These are phyloP conservation scores for Zelopaecilomyces penicillatus DNA, from an alignment of 2,329 filamentous ascomycete species.

Conservation along the genomic window DNA sequence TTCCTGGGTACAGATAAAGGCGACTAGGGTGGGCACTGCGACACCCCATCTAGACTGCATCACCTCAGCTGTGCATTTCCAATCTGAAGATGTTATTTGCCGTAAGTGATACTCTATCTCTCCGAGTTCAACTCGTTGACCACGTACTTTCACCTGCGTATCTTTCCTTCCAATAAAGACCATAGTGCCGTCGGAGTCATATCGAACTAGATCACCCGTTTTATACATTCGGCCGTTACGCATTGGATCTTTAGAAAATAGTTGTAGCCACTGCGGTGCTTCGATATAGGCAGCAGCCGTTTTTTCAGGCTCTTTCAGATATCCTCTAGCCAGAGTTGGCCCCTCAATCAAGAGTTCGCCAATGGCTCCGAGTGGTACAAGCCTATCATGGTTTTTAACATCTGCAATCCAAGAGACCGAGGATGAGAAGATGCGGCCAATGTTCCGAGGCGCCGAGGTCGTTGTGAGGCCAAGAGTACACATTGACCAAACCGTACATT, in stretches of 20 bases:
- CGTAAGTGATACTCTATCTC: not conserved
- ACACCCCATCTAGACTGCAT: not conserved
- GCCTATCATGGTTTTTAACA: not conserved
- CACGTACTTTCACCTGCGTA: not conserved
- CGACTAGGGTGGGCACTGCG: not conserved
- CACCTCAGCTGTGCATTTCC: not conserved
- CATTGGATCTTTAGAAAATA: not conserved
- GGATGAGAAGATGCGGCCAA: not conserved
- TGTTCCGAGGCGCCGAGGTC: not conserved
- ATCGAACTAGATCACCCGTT: not conserved
- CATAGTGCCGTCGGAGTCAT: not conserved
- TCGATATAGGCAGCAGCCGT: not conserved
- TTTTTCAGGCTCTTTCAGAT: not conserved
- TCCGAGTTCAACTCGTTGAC: not conserved
- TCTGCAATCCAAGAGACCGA: constrained; percentile 1
- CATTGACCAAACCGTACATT: not conserved
- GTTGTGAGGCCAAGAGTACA: not conserved
- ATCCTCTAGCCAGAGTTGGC: not conserved
- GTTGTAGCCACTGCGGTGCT: not conserved
- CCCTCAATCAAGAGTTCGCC: not conserved
- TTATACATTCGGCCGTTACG: not conserved
- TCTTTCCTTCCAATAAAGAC: not conserved
- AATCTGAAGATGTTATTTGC: not conserved
- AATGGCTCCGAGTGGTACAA: not conserved
- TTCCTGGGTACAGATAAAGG: not conserved